Percentiles rank a stretch among this genome's conserved stretches.
phyloP scores from a whole-genome alignment of 2,329 filamentous ascomycete genomes.

The Colletotrichum filicis region DNA sequence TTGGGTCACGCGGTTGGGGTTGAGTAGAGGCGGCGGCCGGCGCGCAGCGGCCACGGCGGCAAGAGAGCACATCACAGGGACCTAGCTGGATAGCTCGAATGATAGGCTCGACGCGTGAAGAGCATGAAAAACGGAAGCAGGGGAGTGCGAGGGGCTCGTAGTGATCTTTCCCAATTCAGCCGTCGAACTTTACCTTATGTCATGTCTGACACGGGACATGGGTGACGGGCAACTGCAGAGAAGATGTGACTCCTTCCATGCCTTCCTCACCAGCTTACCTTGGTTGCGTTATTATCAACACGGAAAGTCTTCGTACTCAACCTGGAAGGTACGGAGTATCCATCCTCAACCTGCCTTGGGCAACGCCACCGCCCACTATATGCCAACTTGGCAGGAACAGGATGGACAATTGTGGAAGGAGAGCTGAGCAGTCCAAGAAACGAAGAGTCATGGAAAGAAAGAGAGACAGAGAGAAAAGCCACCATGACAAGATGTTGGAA shows the following conservation, averaged over 20 bases:
- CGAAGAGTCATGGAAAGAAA: no score
- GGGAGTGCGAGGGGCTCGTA: neutral
- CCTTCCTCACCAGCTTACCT: no score
- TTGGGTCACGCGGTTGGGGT: neutral
- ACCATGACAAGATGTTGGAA: neutral
- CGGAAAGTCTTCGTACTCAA: no score
- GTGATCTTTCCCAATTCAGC: neutral
- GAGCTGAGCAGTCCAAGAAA: neutral
- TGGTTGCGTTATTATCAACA: no score
- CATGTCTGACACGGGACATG: neutral
- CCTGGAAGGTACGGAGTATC: neutral
- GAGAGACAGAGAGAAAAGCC: neutral
- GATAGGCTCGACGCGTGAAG: no score
- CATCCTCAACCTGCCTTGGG: neutral
- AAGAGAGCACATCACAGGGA: conserved; percentile 4
- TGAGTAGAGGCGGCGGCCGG: neutral
- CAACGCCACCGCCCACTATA: neutral
- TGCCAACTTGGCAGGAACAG: neutral
- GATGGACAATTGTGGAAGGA: neutral
- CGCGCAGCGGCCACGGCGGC: conserved; percentile 15
- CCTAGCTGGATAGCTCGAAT: neutral
- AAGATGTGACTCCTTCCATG: neutral
- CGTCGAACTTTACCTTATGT: neutral
- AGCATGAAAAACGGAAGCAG: neutral
- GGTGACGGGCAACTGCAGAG: neutral